Conservation (phyloP, 2,329 filamentous ascomycete species). For the Herpotrichia juniperi region DNA sequence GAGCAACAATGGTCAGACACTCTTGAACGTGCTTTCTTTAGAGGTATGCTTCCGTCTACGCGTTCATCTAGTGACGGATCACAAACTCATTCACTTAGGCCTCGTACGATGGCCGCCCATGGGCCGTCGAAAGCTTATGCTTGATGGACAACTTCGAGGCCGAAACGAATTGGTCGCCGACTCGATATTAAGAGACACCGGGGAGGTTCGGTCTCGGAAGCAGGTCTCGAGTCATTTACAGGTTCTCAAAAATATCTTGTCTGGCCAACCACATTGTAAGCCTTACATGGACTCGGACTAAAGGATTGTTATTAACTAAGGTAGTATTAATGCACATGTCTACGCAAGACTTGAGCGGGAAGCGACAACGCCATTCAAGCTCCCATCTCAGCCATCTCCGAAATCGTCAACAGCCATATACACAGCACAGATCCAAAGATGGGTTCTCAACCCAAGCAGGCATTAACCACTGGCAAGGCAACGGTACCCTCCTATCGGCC, state of each 20-base stretch:
- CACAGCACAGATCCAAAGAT: slow-evolving; percentile 29
- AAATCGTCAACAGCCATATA: slow-evolving; percentile 18
- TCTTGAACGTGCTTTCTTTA: slow-evolving; percentile 55
- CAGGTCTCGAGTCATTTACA: slow-evolving; percentile 70
- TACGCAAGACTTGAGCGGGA: slow-evolving; percentile 38
- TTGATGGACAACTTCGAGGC: slow-evolving; percentile 59
- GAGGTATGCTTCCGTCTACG: slow-evolving; percentile 42
- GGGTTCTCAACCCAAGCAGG: slow-evolving; percentile 20
- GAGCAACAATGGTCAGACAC: slow-evolving; percentile 55
- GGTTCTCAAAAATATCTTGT: slow-evolving; percentile 63
- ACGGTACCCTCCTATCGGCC: slow-evolving; percentile 22
- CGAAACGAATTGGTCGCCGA: slow-evolving; percentile 68
- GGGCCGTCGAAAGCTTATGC: slow-evolving; percentile 59
- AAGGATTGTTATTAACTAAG: slow-evolving; percentile 25
- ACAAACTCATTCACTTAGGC: slow-evolving; percentile 17
- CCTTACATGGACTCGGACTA: slow-evolving; percentile 6
- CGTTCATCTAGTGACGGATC: not conserved
- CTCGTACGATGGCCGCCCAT: slow-evolving; percentile 62
- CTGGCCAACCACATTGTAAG: slow-evolving; percentile 60
- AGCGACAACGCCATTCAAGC: slow-evolving; percentile 14
- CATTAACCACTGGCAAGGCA: slow-evolving; percentile 21
- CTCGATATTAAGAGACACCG: slow-evolving; percentile 62
- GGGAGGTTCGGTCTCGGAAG: slow-evolving; percentile 60
- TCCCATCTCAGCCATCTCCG: slow-evolving; percentile 27
- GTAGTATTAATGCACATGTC: slow-evolving; percentile 51